These are phyloP conservation scores for Cryphonectria nitschkei DNA, from an alignment of 2,329 filamentous ascomycete species.

Conservation along the genomic window DNA sequence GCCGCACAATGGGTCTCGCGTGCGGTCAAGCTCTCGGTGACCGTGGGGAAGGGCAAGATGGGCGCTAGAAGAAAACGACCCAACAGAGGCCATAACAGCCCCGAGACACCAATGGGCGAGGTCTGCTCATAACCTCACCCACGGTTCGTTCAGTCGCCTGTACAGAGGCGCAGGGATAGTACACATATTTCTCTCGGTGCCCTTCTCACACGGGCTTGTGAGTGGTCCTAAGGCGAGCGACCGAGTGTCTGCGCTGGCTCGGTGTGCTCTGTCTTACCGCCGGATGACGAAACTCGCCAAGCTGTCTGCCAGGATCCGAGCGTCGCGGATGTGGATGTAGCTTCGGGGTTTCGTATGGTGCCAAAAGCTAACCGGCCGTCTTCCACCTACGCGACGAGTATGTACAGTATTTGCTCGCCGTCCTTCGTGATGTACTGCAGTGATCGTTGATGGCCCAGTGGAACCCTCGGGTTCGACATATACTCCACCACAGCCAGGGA, in stretches of 20 bases:
- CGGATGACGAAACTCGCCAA: not conserved
- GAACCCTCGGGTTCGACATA: not conserved
- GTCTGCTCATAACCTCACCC: no score
- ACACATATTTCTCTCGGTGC: not conserved
- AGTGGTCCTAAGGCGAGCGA: not conserved
- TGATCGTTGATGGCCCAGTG: not conserved
- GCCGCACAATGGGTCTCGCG: not conserved
- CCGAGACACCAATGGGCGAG: not conserved
- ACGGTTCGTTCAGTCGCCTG: not conserved
- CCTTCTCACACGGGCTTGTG: not conserved
- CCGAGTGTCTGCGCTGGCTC: not conserved
- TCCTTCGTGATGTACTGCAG: not conserved
- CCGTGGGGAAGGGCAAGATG: not conserved
- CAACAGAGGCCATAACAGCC: not conserved
- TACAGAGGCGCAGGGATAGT: constrained; percentile 8
- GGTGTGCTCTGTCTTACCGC: not conserved
- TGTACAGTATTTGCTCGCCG: not conserved
- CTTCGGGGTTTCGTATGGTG: not conserved
- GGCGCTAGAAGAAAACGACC: not conserved
- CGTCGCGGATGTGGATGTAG: not conserved
- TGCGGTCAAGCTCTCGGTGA: not conserved
- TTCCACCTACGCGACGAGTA: not conserved
- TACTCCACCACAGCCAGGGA: not conserved
- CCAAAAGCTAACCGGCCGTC: not conserved
- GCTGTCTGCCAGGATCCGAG: not conserved